Evolutionary conservation across 345 rosid genomes (phyloP), one percentile per base, ranked within the genome.

Genomic region (Rhodomyrtus tomentosa): DNA sequence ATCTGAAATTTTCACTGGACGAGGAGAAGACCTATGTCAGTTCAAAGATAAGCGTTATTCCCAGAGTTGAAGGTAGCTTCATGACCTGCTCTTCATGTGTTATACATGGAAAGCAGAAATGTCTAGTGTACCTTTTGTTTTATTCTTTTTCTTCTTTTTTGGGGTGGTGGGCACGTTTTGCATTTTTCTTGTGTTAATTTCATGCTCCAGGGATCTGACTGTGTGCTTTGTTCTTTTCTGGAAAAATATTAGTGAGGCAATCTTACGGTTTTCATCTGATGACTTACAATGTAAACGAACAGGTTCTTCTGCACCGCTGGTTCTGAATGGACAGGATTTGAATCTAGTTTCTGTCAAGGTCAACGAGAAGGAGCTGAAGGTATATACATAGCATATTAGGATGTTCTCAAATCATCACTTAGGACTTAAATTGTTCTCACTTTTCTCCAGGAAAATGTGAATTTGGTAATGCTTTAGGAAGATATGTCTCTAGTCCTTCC

Each of bases 21-120:
- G 99, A 98, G 90, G 99, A 98, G 91, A 96, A 93, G 87, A 98
- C 99, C 40, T 90, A 91, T 87, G 99, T 96, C 87, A 90, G 92
- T 86, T 98, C 98, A 4, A 96, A 90, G 87, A 96, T 98, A 84
- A 85, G 92, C 74, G 94, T 96, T 68, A 54, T 83, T 52, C 98
- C 99, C 59, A 91, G 98, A 82, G 91, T 91, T 85, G 93, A 95
- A 91, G 99, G 99, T 96, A 93, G 73, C 53, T 81, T 81, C n/a
- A 29, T 68, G 79, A 68, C 13, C 25, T 36, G 25, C 25, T 36
- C 79, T 36, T 8, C 79, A 36, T 36, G 25, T 36, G 45, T 18
- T 68, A 68, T 36, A 10, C 25, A 36, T 68, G 8, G 45, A 68
- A 36, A 36, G 79, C 36, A 36, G 25, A 68, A 36, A 68, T 9